Percentiles rank a stretch among this genome's conserved stretches.
Conservation (phyloP, 441 rosid genomes). For the Bocquillonia castaneifolia region DNA sequence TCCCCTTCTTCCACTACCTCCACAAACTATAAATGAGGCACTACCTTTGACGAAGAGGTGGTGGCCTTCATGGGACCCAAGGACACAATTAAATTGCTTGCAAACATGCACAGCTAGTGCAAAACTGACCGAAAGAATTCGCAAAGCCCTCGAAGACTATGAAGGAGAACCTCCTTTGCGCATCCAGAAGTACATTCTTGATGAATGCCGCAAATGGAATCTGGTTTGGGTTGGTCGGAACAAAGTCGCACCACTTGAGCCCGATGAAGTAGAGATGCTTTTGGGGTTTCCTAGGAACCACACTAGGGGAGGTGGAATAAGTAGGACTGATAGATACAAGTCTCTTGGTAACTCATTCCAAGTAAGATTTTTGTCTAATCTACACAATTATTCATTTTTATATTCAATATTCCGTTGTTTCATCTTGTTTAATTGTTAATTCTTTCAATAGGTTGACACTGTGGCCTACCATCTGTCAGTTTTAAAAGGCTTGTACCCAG, state of each 20-base stretch:
- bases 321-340: conserved; percentile 67
- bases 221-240: conserved; percentile 89
- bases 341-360: conserved; percentile 93
- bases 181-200: conserved; percentile 48
- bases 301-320: conserved; percentile 84
- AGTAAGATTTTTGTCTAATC: conserved; percentile 29
- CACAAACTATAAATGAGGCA: conserved; percentile 61
- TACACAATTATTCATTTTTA: too few relatives aligned
- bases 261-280: conserved; percentile 84
- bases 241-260: conserved; percentile 80
- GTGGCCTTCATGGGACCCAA: conserved; percentile 89
- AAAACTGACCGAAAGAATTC: conserved; percentile 59
- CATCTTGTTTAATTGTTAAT: neutral
- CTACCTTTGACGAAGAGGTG: conserved; percentile 64
- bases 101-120: conserved; percentile 66
- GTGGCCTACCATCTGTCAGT: conserved; percentile 88
- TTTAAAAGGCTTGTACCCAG: conserved; percentile 53
- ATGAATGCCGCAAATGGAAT: conserved; percentile 78
- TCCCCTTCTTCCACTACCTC: conserved; percentile 65
- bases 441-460: conserved; percentile 56
- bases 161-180: conserved; percentile 45
- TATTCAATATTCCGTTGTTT: too few relatives aligned
- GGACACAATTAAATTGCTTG: conserved; percentile 70
- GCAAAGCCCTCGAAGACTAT: conserved; percentile 43
- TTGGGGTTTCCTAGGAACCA: conserved; percentile 86